Evolutionary conservation across 1,139 yeast genomes (phyloP).

Genomic region (Kurtzmaniella quercitrusa): DNA sequence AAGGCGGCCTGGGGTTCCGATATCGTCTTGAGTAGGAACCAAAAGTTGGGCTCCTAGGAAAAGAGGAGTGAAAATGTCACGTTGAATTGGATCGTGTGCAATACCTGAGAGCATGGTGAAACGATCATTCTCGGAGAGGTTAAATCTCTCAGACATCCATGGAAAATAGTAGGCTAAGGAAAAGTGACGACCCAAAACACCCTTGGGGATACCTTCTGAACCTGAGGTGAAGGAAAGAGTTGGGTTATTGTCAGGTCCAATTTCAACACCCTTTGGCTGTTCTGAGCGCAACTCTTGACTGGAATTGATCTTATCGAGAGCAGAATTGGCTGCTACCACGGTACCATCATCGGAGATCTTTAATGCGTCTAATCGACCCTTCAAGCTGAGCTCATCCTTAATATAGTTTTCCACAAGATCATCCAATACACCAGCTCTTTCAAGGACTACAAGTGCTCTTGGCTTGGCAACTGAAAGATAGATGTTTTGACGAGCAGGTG

Average conservation of each 20-base stretch:
- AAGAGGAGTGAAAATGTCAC: constrained; percentile 97
- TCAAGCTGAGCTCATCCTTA: constrained; percentile 61
- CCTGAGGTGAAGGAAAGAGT: constrained; percentile 98
- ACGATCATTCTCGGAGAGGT: constrained; percentile 71
- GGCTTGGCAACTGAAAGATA: constrained; percentile 94
- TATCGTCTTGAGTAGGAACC: constrained; percentile 95
- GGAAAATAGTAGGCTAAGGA: constrained; percentile 96
- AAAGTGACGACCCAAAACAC: constrained; percentile 96
- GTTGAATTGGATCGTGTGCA: constrained; percentile 98
- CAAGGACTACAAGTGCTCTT: constrained; percentile 79
- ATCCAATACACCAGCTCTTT: constrained; percentile 83
- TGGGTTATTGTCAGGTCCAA: constrained; percentile 97
- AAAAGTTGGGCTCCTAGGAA: constrained; percentile 90
- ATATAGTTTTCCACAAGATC: constrained; percentile 75
- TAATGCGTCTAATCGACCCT: constrained; percentile 72
- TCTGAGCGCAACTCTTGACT: constrained; percentile 42
- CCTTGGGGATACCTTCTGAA: constrained; percentile 97
- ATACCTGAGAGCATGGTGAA: constrained; percentile 98
- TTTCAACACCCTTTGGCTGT: constrained; percentile 78
- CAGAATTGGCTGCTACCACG: constrained; percentile 28
- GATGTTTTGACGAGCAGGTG: constrained; percentile 94
- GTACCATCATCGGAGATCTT: constrained; percentile 76
- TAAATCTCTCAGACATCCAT: constrained; percentile 92
- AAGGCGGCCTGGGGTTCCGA: constrained; percentile 94
- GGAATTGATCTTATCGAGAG: constrained; percentile 17